These are phyloP conservation scores for Tribonema minus DNA, from an alignment of 108 stramenopile genomes.

Conservation along the genomic window DNA sequence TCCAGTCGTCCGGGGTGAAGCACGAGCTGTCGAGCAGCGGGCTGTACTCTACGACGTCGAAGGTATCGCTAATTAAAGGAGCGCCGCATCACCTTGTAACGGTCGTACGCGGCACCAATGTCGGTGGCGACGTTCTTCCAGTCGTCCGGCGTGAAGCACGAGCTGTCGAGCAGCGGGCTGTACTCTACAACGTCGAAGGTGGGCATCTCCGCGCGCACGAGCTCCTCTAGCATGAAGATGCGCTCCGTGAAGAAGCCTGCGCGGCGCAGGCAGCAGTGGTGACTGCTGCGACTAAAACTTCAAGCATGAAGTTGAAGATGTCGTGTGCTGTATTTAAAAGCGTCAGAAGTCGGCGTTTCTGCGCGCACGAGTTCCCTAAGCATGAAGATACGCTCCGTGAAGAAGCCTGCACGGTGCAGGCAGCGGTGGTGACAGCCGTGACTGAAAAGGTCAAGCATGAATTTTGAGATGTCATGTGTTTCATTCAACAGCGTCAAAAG, in stretches of 20 bases:
- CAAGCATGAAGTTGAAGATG: constrained; percentile 77
- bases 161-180: constrained; percentile 65
- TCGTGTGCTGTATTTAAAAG: constrained; percentile 58
- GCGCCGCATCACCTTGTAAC: constrained; percentile 51
- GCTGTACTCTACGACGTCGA: constrained; percentile 43
- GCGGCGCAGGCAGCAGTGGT: neutral
- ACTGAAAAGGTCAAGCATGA: constrained; percentile 78
- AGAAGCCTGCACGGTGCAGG: constrained; percentile 35
- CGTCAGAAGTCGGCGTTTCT: neutral
- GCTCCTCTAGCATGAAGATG: constrained; percentile 44
- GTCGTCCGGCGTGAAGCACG: constrained; percentile 81
- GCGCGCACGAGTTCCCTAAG: neutral
- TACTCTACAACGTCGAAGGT: constrained; percentile 43
- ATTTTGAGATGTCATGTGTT: constrained; percentile 70
- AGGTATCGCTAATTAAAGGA: too few species aligned
- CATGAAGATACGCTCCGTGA: constrained; percentile 41
- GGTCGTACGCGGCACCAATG: constrained; percentile 50
- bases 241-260: constrained; percentile 52
- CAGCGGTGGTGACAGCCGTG: neutral
- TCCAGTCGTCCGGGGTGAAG: constrained; percentile 88
- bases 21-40: constrained; percentile 73
- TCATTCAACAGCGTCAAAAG: constrained; percentile 41
- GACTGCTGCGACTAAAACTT: constrained; percentile 26
- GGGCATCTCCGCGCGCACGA: constrained; percentile 3
- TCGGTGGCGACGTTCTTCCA: constrained; percentile 78